These are phyloP conservation scores for Daldinia concentrica DNA, from an alignment of 495 filamentous ascomycete species.

Conservation along the genomic window DNA sequence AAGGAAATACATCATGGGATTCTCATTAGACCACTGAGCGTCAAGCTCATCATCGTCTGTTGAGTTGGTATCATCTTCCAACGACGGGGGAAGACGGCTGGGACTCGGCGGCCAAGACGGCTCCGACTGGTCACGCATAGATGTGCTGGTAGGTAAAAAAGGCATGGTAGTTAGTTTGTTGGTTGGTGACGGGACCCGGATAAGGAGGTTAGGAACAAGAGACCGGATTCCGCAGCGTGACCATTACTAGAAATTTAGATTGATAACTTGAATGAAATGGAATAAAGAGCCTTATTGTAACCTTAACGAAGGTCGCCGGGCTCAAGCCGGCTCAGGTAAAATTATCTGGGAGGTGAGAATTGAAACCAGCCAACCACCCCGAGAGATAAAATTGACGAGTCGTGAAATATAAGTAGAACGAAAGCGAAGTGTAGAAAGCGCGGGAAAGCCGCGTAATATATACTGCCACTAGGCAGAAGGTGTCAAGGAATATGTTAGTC, in stretches of 20 bases:
- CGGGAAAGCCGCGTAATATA: slow-evolving; percentile 30
- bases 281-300: slow-evolving; percentile 31
- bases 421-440: slow-evolving; percentile 15
- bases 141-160: slow-evolving; percentile 34
- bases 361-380: slow-evolving; percentile 36
- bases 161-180: slow-evolving; percentile 38
- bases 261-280: slow-evolving; percentile 14
- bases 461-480: slow-evolving; percentile 42
- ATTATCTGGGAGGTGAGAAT: slow-evolving; percentile 26
- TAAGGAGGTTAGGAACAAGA: slow-evolving; percentile 10
- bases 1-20: slow-evolving; percentile 61
- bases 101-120: slow-evolving; percentile 49
- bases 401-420: slow-evolving; percentile 27
- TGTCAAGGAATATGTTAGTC: slow-evolving; percentile 42
- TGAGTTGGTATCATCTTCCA: slow-evolving; percentile 50
- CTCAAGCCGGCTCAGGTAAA: slow-evolving; percentile 44
- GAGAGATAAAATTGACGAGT: slow-evolving; percentile 29
- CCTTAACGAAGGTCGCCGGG: slow-evolving; percentile 41
- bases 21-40: slow-evolving; percentile 50
- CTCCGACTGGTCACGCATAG: slow-evolving; percentile 38
- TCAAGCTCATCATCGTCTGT: slow-evolving; percentile 53
- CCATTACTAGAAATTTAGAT: slow-evolving; percentile 21
- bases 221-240: slow-evolving; percentile 21
- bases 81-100: slow-evolving; percentile 46
- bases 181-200: slow-evolving; percentile 15